Base-by-base conservation (phyloP, 306 rosid genomes). In the Dryas drummondii region DNA sequence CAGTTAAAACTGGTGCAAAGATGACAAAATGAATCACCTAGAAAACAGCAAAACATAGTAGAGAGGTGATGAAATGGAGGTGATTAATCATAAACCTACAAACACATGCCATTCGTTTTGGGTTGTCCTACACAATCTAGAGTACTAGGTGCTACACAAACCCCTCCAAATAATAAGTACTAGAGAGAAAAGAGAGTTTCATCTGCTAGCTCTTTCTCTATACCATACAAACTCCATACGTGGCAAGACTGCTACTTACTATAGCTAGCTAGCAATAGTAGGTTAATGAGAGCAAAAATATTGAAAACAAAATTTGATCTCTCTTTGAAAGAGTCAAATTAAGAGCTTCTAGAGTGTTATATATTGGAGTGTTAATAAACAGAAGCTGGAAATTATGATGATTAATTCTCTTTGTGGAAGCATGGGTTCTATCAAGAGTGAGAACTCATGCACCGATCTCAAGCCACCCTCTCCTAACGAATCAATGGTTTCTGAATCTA, bases 341-440 rank as follows among this genome's bases (percentile, higher is more conserved):
- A 32, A 32, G 37, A 32, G 37, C 37, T 32, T 32, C 3, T 32
- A 32, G 37, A 32, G 37, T 32, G 37, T 32, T 1, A 32, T 32
- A 32, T 32, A 32, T 32, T 32, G 37, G 37, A 32, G 37, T 32
- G 37, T 32, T 32, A 32, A 32, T 32, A 32, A 1, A 32, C 1
- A 32, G 37, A 32, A 32, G 37, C 37, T 32, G 37, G 37, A 32
- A 32, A 7, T 17, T 11, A 16, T 71, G 7, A 91, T 91, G 96
- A 91, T 94, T 52, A 94, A 88, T 76, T 83, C 94, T 68, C 85
- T 87, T 5, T 88, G 94, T 73, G 96, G 91, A 79, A 90, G 97
- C 79, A 82, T 90, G 68, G 80, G 77, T 46, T 79, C 94, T 1
- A 78, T 82, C 53, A 88, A 90, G 82, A 84, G 84, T 76, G 91